Conservation (phyloP, 306 rosid species). For the Astragalus membranaceus region DNA sequence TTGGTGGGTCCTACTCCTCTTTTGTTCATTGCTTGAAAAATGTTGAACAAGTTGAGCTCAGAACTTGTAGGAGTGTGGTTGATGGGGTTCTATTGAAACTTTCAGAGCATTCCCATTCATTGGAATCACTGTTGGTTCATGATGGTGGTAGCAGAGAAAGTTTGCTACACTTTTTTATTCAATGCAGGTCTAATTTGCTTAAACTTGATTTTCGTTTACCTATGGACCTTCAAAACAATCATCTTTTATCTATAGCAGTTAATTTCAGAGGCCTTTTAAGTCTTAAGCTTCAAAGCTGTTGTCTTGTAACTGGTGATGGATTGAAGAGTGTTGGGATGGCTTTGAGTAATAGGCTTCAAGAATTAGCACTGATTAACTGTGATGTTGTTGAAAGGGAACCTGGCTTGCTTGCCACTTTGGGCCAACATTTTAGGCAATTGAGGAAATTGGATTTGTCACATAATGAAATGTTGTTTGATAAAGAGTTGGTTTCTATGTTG, state of each 20-base stretch:
- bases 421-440: constrained; percentile 60
- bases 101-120: constrained; percentile 41
- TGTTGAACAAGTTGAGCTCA: constrained; percentile 56
- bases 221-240: constrained; percentile 69
- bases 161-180: constrained; percentile 44
- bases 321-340: constrained; percentile 49
- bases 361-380: constrained; percentile 73
- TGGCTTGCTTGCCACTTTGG: constrained; percentile 72
- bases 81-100: constrained; percentile 57
- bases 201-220: constrained; percentile 76
- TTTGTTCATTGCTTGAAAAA: constrained; percentile 49
- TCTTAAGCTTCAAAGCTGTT: constrained; percentile 75
- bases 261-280: constrained; percentile 38
- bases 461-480: constrained; percentile 67
- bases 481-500: constrained; percentile 62
- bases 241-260: constrained; percentile 43
- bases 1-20: constrained; percentile 59
- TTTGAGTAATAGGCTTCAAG: constrained; percentile 44
- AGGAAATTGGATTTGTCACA: constrained; percentile 73
- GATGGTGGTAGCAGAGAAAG: constrained; percentile 87
- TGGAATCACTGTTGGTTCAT: constrained; percentile 59
- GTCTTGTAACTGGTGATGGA: constrained; percentile 77
- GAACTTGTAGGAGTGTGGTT: constrained; percentile 73
- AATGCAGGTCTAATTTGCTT: constrained; percentile 28
- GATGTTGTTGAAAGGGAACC: constrained; percentile 79